Conservation (phyloP, 495 filamentous ascomycete species). For the Margaritispora aquatica region DNA sequence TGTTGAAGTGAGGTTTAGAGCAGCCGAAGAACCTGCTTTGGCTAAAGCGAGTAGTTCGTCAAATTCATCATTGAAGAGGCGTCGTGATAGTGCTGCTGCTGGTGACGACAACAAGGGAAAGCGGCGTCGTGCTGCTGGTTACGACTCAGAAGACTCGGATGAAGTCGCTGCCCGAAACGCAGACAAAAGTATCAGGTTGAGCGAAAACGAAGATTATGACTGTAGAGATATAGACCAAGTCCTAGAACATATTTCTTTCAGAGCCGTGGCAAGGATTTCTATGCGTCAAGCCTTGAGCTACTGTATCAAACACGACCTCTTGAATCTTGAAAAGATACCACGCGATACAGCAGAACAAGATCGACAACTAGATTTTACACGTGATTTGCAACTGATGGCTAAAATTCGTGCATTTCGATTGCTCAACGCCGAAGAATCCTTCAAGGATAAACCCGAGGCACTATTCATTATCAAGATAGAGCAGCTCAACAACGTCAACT, state of each 20-base stretch:
- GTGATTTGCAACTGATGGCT: too few species aligned
- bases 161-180: background rate
- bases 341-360: background rate
- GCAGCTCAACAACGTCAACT: too few species aligned
- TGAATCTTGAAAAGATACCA: background rate
- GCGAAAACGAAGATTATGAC: background rate
- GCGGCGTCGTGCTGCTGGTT: background rate
- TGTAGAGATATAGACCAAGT: background rate
- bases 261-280: background rate
- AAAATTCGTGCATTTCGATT: too few species aligned
- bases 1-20: background rate
- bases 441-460: too few species aligned
- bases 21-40: too few species aligned
- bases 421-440: too few species aligned
- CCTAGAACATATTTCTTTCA: background rate
- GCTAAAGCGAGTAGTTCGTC: too few species aligned
- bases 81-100: background rate
- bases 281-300: background rate
- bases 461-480: too few species aligned
- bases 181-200: background rate
- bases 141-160: background rate
- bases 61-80: too few species aligned
- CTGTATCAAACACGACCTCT: background rate
- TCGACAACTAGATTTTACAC: background rate
- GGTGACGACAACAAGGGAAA: background rate